Evolutionary conservation across 768 basidiomycete species (phyloP).

Genomic region (Chalciporus piperatus): DNA sequence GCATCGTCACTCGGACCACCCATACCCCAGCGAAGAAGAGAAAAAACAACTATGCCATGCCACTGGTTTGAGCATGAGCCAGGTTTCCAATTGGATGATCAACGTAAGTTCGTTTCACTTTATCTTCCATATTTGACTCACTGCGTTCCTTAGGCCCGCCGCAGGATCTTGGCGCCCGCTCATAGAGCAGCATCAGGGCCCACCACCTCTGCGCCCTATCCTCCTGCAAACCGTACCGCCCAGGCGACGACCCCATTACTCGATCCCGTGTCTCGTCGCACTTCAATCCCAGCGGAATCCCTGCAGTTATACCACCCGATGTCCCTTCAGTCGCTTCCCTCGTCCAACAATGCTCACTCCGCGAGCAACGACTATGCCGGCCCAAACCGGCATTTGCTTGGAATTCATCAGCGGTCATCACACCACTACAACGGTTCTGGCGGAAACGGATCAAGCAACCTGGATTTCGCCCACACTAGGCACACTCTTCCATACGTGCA

Average conservation of each 20-base stretch:
- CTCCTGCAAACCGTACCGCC: conserved; percentile 38
- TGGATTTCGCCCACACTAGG: conserved; percentile 33
- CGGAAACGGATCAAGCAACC: conserved; percentile 13
- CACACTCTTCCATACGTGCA: conserved; percentile 39
- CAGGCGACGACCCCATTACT: conserved; percentile 26
- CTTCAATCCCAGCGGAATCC: conserved; percentile 67
- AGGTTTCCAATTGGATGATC: conserved; percentile 94
- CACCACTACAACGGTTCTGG: conserved; percentile 26
- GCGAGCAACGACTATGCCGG: conserved; percentile 39
- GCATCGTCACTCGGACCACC: conserved; percentile 84
- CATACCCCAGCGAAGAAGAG: conserved; percentile 87
- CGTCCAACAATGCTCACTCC: conserved; percentile 27
- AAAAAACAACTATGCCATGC: conserved; percentile 87
- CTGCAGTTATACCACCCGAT: conserved; percentile 78
- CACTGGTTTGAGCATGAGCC: conserved; percentile 83
- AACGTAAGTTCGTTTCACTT: conserved; percentile 51
- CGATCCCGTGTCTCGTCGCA: conserved; percentile 49
- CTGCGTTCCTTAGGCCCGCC: conserved; percentile 56
- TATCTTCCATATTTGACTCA: conserved; percentile 10
- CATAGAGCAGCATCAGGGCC: conserved; percentile 74
- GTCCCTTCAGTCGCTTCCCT: conserved; percentile 58
- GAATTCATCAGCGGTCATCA: conserved; percentile 36
- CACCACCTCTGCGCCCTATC: conserved; percentile 75
- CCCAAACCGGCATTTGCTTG: conserved; percentile 46
- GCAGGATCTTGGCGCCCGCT: conserved; percentile 80